A percentile compares a stretch with the other conserved stretches of the same genome.
These are phyloP conservation scores for Juncus inflexus DNA, from an alignment of 176 grass and related monocot species.

Conservation along the genomic window DNA sequence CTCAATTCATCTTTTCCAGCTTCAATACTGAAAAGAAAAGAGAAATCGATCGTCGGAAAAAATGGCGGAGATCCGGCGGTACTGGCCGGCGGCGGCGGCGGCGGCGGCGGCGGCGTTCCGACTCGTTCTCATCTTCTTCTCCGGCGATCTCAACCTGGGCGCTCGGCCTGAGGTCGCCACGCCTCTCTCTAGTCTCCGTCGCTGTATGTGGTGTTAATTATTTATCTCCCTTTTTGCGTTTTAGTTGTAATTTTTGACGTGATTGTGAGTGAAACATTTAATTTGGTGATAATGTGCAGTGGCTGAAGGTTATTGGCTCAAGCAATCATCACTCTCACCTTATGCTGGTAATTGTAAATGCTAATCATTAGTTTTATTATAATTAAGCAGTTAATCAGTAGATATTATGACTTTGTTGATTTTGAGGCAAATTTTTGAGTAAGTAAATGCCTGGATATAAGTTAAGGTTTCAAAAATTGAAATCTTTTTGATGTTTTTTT, in stretches of 20 bases:
- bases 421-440: too few species aligned
- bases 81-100: conserved; percentile 45
- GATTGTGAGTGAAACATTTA: background rate
- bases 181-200: conserved; percentile 70
- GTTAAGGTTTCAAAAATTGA: background rate
- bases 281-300: conserved; percentile 36
- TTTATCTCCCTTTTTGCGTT: background rate
- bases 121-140: conserved; percentile 61
- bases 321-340: conserved; percentile 76
- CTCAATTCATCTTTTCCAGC: too few species aligned
- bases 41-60: background rate
- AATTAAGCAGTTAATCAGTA: too few species aligned
- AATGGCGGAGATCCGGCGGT: conserved; percentile 48
- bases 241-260: background rate
- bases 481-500: background rate
- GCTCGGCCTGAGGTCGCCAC: conserved; percentile 78
- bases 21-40: background rate
- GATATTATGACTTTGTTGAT: too few species aligned
- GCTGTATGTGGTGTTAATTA: conserved; percentile 40
- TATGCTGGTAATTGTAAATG: conserved; percentile 50
- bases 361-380: background rate
- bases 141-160: conserved; percentile 65
- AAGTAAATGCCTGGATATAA: too few species aligned
- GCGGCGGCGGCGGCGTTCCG: conserved; percentile 70
- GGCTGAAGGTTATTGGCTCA: conserved; percentile 94